Evolutionary conservation across 192 early-diverging fungal species (phyloP).

Genomic region (Martensiomyces pterosporus): DNA sequence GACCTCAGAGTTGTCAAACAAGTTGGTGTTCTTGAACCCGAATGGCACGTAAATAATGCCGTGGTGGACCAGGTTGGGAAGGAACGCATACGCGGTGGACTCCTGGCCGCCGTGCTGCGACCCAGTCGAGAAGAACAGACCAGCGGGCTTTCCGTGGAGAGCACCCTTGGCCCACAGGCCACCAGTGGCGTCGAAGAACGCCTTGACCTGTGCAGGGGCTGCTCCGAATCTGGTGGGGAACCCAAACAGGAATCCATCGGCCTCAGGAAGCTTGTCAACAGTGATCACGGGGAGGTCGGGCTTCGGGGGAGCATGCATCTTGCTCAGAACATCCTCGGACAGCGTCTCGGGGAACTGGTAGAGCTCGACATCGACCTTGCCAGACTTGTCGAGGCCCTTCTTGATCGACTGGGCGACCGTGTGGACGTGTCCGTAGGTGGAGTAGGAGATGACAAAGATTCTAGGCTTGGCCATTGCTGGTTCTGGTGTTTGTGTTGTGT

Average conservation of each 20-base stretch:
- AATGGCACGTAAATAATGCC: conserved; percentile 66
- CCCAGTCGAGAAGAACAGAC: conserved; percentile 58
- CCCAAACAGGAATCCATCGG: conserved; percentile 13
- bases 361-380: conserved; percentile 46
- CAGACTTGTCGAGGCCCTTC: conserved; percentile 54
- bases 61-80: conserved; percentile 61
- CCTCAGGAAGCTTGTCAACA: conserved; percentile 50
- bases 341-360: conserved; percentile 59
- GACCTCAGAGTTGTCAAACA: conserved; percentile 48
- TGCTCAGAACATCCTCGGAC: conserved; percentile 52
- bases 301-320: conserved; percentile 58
- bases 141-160: conserved; percentile 59
- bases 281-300: conserved; percentile 51
- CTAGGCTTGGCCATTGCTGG: conserved; percentile 40
- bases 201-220: not conserved
- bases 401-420: conserved; percentile 55
- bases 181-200: not conserved
- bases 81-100: conserved; percentile 54
- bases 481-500: not conserved
- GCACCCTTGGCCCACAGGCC: conserved; percentile 6
- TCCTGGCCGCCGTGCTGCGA: conserved; percentile 68
- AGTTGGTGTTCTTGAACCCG: conserved; percentile 38
- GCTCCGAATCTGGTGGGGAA: not conserved
- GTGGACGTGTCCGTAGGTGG: conserved; percentile 65
- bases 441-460: conserved; percentile 64